Evolutionary conservation across 129 eudicot genomes (phyloP).

Genomic region (Flaveria bidentis): DNA sequence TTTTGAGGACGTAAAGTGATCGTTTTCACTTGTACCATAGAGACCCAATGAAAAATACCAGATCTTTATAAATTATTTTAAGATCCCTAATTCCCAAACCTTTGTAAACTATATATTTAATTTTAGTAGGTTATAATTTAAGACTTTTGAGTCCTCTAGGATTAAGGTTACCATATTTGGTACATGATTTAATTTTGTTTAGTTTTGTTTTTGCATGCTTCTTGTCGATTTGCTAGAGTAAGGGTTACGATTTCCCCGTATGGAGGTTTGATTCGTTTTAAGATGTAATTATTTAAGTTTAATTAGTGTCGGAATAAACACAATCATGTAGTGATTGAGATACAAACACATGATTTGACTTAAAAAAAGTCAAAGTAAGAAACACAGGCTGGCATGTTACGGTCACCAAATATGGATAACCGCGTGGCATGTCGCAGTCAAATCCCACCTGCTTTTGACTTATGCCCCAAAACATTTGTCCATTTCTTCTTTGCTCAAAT

Average conservation of each 20-base stretch:
- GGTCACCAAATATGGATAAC: constrained; percentile 16
- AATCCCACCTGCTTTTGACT: constrained; percentile 38
- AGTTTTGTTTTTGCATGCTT: background rate
- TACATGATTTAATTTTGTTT: too few relatives aligned
- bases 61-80: too few relatives aligned
- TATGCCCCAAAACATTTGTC: constrained; percentile 24
- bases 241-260: too few relatives aligned
- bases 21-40: too few relatives aligned
- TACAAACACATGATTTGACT: constrained; percentile 26
- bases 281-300: background rate
- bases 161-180: background rate
- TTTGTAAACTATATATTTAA: too few relatives aligned
- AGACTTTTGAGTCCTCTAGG: too few relatives aligned
- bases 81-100: background rate
- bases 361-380: constrained; percentile 9
- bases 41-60: too few relatives aligned
- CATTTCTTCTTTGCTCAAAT: constrained; percentile 13
- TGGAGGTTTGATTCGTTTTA: background rate
- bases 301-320: background rate
- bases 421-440: constrained; percentile 36
- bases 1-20: too few relatives aligned
- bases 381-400: constrained; percentile 27
- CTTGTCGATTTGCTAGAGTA: too few relatives aligned
- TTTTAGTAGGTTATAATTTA: too few relatives aligned
- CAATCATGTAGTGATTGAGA: background rate